Evolutionary conservation across 2,329 filamentous ascomycete genomes (phyloP).

Genomic region (Seiridium unicorne): DNA sequence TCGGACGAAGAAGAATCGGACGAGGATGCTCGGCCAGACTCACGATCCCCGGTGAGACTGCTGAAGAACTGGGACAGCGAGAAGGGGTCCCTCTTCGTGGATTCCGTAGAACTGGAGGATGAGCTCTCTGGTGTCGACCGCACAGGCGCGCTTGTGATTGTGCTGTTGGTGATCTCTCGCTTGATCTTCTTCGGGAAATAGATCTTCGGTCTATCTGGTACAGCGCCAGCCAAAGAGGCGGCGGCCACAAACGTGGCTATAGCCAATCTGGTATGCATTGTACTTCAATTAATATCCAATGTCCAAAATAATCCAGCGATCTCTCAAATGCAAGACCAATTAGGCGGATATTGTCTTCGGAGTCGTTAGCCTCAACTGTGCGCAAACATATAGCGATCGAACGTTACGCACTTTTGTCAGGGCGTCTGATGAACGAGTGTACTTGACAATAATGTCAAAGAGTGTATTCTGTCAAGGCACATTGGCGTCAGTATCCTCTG

Average conservation of each 20-base stretch:
- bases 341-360: neutral
- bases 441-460: constrained; percentile 44
- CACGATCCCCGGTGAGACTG: constrained; percentile 14
- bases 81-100: constrained; percentile 18
- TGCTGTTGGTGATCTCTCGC: constrained; percentile 33
- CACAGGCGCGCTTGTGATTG: constrained; percentile 25
- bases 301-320: neutral
- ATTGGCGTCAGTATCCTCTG: constrained; percentile 12
- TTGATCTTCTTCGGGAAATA: constrained; percentile 44
- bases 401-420: constrained; percentile 35
- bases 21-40: neutral
- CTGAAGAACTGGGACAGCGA: constrained; percentile 23
- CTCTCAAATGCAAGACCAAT: neutral
- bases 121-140: constrained; percentile 15
- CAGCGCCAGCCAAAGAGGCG: constrained; percentile 33
- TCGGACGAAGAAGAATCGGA: constrained; percentile 9
- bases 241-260: constrained; percentile 35
- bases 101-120: constrained; percentile 14
- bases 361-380: constrained; percentile 2
- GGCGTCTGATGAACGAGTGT: constrained; percentile 40
- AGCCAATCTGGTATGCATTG: constrained; percentile 27
- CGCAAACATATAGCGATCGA: neutral
- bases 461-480: constrained; percentile 28
- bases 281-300: constrained; percentile 18
- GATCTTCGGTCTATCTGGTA: constrained; percentile 36